A percentile compares a stretch with the other conserved stretches of the same genome.
Evolutionary conservation across 2,329 filamentous ascomycete species (phyloP).

Genomic region (Leptographium procerum): DNA sequence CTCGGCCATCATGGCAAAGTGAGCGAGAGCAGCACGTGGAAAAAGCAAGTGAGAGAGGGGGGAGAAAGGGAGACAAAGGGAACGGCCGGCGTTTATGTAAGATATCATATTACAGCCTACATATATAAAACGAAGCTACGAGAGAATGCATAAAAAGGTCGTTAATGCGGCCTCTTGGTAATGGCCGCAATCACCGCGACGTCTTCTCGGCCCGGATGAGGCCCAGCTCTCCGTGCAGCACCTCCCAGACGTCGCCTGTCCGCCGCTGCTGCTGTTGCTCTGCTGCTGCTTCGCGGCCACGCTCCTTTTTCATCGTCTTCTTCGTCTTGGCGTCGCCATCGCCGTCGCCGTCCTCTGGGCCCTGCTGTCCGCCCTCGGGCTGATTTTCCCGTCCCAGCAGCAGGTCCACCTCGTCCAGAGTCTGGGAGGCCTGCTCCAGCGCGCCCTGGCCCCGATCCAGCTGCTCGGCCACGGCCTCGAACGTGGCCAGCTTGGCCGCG

Average conservation of each 20-base stretch:
- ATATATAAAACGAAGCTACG: background rate
- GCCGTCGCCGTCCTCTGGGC: constrained; percentile 14
- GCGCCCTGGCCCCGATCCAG: constrained; percentile 47
- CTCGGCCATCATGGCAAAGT: constrained; percentile 53
- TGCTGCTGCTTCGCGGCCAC: too few species aligned
- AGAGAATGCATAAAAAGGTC: background rate
- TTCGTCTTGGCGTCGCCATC: constrained; percentile 18
- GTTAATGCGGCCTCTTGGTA: background rate
- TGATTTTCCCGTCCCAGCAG: constrained; percentile 34
- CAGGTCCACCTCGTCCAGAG: constrained; percentile 35
- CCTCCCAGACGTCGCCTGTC: constrained; percentile 34
- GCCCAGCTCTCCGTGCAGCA: constrained; percentile 41
- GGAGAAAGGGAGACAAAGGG: background rate
- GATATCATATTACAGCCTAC: background rate
- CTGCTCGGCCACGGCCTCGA: constrained; percentile 47
- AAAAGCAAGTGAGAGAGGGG: background rate
- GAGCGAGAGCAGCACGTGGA: background rate
- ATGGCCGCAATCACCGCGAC: background rate
- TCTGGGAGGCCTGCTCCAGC: constrained; percentile 39
- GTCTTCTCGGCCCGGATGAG: constrained; percentile 29
- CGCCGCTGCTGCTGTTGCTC: constrained; percentile 7
- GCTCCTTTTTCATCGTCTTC: constrained; percentile 11
- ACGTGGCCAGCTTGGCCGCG: constrained; percentile 45
- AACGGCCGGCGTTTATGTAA: background rate
- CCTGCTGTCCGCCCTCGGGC: constrained; percentile 7